Base-by-base conservation (phyloP, 2,329 filamentous ascomycete genomes). In the Remersonia thermophila region DNA sequence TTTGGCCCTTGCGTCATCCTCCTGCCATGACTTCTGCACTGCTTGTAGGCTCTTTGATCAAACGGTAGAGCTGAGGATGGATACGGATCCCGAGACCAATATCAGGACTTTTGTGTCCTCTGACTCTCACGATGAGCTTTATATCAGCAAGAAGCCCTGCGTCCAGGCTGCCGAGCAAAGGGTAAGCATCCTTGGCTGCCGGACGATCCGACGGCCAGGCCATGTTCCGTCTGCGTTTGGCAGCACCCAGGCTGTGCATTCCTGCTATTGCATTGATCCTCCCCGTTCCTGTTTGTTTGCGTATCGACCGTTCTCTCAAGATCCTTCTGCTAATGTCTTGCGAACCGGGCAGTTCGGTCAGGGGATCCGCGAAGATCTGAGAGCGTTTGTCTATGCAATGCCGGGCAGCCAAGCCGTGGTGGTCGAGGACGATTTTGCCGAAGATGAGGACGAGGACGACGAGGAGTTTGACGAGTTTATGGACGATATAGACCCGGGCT, bases 141-240 rank as follows among this genome's bases (percentile, higher is more conserved):
- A 45, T 16, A 45, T 56, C 25, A 42, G 42, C 27, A 43, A 38
- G n/a, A 39, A 40, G 1, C 48, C 47, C 18, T 49, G 50, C 35
- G 43, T 55, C 10, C 54, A 55, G 37, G 49, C 48, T 1, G 35
- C 47, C 7, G 49, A 49, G 26, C 47, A 39, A 31, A 42, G 54
- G 20, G 53, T 55, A 38, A 30, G 52, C 41, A 10, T 11, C n/a
- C 10, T 3, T 25, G 17, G 20, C 20, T 9, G 20, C 20, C n/a
- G n/a, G n/a, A n/a, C n/a, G n/a, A n/a, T n/a, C n/a, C n/a, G n/a
- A n/a, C n/a, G n/a, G n/a, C n/a, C n/a, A n/a, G n/a, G n/a, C n/a
- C n/a, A 4, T 28, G 12, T 33, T 12, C 7, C 30, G 12, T n/a
- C n/a, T n/a, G n/a, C n/a, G n/a, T n/a, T n/a, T n/a, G n/a, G n/a